Percentiles rank a stretch among this genome's conserved stretches.
These are phyloP conservation scores for Cadophora luteo-olivacea DNA, from an alignment of 2,329 filamentous ascomycete species.

Conservation along the genomic window DNA sequence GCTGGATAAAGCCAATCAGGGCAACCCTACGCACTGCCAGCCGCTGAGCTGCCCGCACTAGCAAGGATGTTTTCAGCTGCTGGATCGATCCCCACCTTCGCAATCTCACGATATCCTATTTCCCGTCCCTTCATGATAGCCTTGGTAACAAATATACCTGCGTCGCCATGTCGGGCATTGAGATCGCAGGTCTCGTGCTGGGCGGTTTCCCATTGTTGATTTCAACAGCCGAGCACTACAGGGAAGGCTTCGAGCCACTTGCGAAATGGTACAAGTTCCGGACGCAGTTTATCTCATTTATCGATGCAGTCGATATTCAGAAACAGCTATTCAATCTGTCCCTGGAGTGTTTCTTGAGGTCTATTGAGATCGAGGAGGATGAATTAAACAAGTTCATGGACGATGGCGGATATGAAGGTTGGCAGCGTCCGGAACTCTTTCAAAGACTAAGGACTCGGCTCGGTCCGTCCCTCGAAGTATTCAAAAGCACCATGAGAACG, in stretches of 20 bases:
- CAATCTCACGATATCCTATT: background rate
- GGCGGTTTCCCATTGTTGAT: constrained; percentile 37
- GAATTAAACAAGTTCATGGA: constrained; percentile 34
- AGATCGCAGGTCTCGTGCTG: constrained; percentile 36
- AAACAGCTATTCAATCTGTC: constrained; percentile 35
- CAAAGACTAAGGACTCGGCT: constrained; percentile 27
- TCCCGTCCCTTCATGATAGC: background rate
- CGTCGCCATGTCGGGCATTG: constrained; percentile 35
- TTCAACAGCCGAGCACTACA: constrained; percentile 36
- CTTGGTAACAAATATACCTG: background rate
- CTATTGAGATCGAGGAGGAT: constrained; percentile 33
- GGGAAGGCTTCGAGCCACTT: constrained; percentile 38
- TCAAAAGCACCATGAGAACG: constrained; percentile 32
- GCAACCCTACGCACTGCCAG: background rate
- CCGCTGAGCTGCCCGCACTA: constrained; percentile 6
- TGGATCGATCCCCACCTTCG: background rate
- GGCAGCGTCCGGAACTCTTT: constrained; percentile 31
- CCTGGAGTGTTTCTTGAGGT: constrained; percentile 34
- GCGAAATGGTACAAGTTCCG: constrained; percentile 38
- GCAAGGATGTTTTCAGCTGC: constrained; percentile 9
- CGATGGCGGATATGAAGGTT: constrained; percentile 31
- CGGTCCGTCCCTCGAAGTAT: constrained; percentile 32
- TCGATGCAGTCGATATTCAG: constrained; percentile 36
- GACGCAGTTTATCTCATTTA: constrained; percentile 34
- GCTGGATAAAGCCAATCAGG: background rate